Percentiles rank a stretch among this genome's conserved stretches.
phyloP scores from a whole-genome alignment of 2,329 filamentous ascomycete genomes.

The Harringtonia lauricola region DNA sequence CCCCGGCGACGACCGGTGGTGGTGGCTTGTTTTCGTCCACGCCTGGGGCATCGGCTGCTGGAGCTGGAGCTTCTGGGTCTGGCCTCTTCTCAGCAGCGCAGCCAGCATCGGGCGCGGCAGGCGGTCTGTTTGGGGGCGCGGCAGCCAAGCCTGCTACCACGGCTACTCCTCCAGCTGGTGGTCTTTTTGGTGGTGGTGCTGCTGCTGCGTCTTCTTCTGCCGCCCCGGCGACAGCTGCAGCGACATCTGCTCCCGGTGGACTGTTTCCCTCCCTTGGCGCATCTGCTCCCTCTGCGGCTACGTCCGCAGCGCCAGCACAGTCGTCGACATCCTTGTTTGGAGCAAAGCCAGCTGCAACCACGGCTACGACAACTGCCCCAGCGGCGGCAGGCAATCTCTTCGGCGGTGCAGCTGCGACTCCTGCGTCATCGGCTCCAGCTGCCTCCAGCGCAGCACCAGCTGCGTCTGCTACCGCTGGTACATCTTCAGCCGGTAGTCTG shows the following conservation, averaged over 20 bases:
- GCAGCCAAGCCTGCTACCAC: not conserved
- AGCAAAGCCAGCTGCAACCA: slow-evolving; percentile 15
- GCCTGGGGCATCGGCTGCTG: not conserved
- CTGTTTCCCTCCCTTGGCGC: not conserved
- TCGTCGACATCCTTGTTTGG: slow-evolving; percentile 6
- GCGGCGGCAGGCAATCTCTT: slow-evolving; percentile 15
- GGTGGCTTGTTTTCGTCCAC: not conserved
- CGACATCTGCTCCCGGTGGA: not conserved
- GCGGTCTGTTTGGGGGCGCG: slow-evolving; percentile 16
- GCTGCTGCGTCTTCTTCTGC: too few species aligned
- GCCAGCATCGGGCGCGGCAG: slow-evolving; percentile 4
- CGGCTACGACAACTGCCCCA: slow-evolving; percentile 9
- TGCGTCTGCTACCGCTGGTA: slow-evolving; percentile 13
- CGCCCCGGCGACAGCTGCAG: not conserved
- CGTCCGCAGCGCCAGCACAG: not conserved
- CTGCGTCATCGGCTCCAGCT: not conserved
- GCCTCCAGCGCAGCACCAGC: slow-evolving; percentile 16
- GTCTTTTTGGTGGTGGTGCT: slow-evolving; percentile 5
- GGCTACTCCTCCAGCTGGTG: slow-evolving; percentile 11
- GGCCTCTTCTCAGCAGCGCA: too few species aligned
- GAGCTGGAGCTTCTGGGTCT: too few species aligned
- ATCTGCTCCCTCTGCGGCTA: not conserved
- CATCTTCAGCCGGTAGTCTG: slow-evolving; percentile 9
- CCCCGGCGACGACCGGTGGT: not conserved
- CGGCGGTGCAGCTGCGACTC: slow-evolving; percentile 2